Percentiles rank a stretch among this genome's conserved stretches.
Evolutionary conservation across 2,329 filamentous ascomycete species (phyloP).

Genomic region (Fusarium sulawesiense): DNA sequence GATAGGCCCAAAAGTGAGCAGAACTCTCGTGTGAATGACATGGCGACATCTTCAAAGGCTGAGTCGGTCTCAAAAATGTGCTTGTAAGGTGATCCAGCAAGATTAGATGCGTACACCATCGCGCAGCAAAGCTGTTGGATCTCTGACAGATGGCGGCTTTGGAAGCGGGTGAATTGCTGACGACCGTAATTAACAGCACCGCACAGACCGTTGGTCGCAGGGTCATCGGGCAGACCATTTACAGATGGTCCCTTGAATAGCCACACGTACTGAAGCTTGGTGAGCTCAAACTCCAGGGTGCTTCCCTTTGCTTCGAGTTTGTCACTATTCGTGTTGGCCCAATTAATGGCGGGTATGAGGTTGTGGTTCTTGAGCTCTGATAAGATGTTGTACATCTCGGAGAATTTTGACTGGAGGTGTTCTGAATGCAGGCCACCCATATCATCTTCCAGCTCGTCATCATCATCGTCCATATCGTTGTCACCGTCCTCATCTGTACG

Average conservation of each 20-base stretch:
- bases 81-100: constrained; percentile 82
- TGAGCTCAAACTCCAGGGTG: constrained; percentile 95
- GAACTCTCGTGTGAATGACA: constrained; percentile 94
- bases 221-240: constrained; percentile 67
- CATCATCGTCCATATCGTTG: constrained; percentile 50
- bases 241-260: constrained; percentile 75
- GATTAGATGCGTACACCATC: constrained; percentile 81
- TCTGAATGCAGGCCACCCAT: constrained; percentile 47
- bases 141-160: constrained; percentile 78
- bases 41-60: constrained; percentile 84
- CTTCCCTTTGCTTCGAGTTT: constrained; percentile 84
- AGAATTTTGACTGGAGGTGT: constrained; percentile 82
- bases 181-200: constrained; percentile 82
- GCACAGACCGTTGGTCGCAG: constrained; percentile 62
- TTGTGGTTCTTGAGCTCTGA: constrained; percentile 80
- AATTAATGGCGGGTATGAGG: constrained; percentile 84
- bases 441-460: constrained; percentile 46
- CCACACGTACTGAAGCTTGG: constrained; percentile 89
- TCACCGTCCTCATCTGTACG: constrained; percentile 50
- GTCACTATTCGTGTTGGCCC: constrained; percentile 78
- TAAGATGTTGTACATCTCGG: constrained; percentile 91
- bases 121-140: constrained; percentile 85
- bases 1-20: constrained; percentile 91
- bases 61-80: constrained; percentile 78
- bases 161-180: constrained; percentile 78